phyloP scores from a whole-genome alignment of 371 early-diverging fungal species.

The Entomophthora muscae region DNA sequence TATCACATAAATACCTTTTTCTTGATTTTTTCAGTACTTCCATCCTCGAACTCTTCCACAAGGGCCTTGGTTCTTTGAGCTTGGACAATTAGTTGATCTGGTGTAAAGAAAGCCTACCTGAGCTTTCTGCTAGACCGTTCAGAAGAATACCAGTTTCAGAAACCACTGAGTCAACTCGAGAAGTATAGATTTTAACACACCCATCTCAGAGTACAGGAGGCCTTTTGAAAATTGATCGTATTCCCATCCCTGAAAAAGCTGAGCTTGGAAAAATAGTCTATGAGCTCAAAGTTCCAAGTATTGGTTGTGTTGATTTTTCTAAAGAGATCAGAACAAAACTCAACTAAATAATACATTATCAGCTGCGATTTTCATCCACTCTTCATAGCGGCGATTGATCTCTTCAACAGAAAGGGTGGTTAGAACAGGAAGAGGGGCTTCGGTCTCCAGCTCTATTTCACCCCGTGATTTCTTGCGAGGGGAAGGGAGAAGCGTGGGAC shows the following conservation, averaged over 20 bases:
- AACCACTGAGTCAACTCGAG: conserved; percentile 96
- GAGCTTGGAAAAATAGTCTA: conserved; percentile 97
- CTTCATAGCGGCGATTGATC: conserved; percentile 29
- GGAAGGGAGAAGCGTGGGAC: conserved; percentile 1
- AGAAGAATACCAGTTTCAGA: conserved; percentile 86
- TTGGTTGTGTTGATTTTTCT: conserved; percentile 97
- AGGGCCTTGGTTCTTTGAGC: conserved; percentile 27
- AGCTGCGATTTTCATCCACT: conserved; percentile 95
- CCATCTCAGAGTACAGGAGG: conserved; percentile 98
- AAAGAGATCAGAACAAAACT: conserved; percentile 3
- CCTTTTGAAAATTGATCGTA: conserved; percentile 97
- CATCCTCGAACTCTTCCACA: conserved; percentile 24
- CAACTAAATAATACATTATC: conserved; percentile 51
- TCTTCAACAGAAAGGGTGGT: conserved; percentile 12
- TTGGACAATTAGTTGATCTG: conserved; percentile 8
- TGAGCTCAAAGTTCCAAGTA: conserved; percentile 95
- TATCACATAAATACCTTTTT: conserved; percentile 18
- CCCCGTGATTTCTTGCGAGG: neutral
- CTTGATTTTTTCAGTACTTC: conserved; percentile 19
- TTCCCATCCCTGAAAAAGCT: conserved; percentile 83
- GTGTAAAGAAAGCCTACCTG: conserved; percentile 21
- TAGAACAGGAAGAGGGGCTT: conserved; percentile 7
- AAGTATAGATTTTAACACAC: conserved; percentile 97
- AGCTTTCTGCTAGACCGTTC: conserved; percentile 61
- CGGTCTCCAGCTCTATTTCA: neutral